Percentiles rank a stretch among this genome's conserved stretches.
phyloP scores from a whole-genome alignment of 1,284 basidiomycete genomes.

The Peniophora sp. region DNA sequence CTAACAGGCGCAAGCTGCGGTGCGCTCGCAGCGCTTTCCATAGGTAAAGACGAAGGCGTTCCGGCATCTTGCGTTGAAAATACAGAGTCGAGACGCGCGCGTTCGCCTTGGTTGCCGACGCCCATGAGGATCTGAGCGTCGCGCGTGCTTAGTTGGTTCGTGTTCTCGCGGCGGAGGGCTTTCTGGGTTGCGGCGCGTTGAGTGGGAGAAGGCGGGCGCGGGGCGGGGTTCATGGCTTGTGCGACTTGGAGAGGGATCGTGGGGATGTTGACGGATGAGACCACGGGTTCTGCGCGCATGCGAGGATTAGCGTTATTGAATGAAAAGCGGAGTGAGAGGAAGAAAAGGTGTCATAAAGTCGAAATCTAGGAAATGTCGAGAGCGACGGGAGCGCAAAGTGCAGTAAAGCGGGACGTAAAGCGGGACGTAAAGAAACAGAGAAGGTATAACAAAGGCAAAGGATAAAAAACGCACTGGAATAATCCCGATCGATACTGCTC shows the following conservation, averaged over 20 bases:
- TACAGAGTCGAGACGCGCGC: slow-evolving; percentile 44
- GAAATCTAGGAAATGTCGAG: no score
- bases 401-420: not conserved
- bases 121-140: slow-evolving; percentile 80
- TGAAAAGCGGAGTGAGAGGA: not conserved
- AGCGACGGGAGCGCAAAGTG: no score
- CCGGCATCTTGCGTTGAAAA: slow-evolving; percentile 27
- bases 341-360: no score
- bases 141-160: slow-evolving; percentile 81
- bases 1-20: slow-evolving; percentile 12
- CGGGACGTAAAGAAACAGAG: not conserved
- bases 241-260: slow-evolving; percentile 94
- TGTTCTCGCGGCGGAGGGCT: slow-evolving; percentile 81
- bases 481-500: slow-evolving; percentile 91
- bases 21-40: slow-evolving; percentile 2
- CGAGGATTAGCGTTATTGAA: not conserved
- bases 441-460: not conserved
- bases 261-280: slow-evolving; percentile 95
- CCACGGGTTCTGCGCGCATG: slow-evolving; percentile 66
- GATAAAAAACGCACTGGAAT: slow-evolving; percentile 61
- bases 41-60: not conserved
- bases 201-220: slow-evolving; percentile 88
- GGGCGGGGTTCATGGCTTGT: slow-evolving; percentile 92
- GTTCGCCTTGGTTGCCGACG: slow-evolving; percentile 42
- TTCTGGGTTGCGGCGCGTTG: slow-evolving; percentile 86